These are phyloP conservation scores for Russula compacta DNA, from an alignment of 768 basidiomycete species.

Conservation along the genomic window DNA sequence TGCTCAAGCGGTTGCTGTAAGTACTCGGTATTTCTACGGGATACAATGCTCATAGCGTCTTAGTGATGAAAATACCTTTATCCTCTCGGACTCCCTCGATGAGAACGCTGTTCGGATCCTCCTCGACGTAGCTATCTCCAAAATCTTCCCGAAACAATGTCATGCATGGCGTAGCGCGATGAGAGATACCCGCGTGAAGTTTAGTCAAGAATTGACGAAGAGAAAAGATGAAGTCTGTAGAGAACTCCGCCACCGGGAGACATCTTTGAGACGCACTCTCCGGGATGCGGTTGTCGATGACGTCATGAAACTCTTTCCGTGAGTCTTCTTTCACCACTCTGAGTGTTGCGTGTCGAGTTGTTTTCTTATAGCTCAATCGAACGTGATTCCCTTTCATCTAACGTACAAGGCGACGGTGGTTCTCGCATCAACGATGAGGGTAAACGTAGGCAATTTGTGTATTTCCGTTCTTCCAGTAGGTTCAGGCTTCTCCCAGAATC, in stretches of 20 bases:
- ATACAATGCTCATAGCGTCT: background rate
- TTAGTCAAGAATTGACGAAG: background rate
- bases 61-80: background rate
- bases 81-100: background rate
- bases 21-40: background rate
- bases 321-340: background rate
- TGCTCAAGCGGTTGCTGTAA: background rate
- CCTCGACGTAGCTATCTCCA: background rate
- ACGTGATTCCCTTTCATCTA: background rate
- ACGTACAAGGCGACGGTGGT: background rate
- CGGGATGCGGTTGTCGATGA: background rate
- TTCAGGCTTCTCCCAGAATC: background rate
- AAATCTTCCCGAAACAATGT: background rate
- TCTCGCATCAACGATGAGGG: background rate
- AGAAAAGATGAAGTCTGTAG: background rate
- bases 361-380: background rate
- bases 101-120: background rate
- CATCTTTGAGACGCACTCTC: background rate
- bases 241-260: background rate
- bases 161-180: background rate
- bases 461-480: background rate
- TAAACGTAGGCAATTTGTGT: background rate
- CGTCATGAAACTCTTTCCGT: constrained; percentile 1
- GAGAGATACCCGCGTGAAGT: background rate
- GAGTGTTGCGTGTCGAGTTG: background rate